Conservation (phyloP, 1,284 basidiomycete species). For the Papiliotrema laurentii region DNA sequence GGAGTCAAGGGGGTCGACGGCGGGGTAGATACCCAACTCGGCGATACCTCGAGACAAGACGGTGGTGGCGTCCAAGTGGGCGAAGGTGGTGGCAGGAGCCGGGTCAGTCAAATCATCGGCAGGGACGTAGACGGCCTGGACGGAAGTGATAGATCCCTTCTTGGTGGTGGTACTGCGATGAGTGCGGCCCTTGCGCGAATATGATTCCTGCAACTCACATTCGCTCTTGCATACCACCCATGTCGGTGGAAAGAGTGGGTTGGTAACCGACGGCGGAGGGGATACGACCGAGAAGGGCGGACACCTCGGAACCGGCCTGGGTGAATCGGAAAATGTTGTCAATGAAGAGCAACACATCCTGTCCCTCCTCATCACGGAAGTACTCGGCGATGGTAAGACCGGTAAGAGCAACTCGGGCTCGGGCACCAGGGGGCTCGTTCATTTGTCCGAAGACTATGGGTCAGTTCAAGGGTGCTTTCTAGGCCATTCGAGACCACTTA, state of each 20-base stretch:
- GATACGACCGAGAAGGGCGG: slow-evolving; percentile 98
- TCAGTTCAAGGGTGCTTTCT: neutral
- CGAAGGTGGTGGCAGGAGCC: slow-evolving; percentile 97
- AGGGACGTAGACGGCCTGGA: slow-evolving; percentile 99
- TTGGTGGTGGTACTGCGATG: slow-evolving; percentile 83
- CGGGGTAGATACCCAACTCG: slow-evolving; percentile 99
- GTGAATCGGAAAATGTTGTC: slow-evolving; percentile 99
- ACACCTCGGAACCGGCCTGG: slow-evolving; percentile 99
- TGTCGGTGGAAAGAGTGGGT: slow-evolving; percentile 97
- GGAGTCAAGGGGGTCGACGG: slow-evolving; percentile 97
- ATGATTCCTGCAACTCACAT: slow-evolving; percentile 56
- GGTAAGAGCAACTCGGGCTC: slow-evolving; percentile 98
- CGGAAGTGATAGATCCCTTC: slow-evolving; percentile 99
- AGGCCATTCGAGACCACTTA: slow-evolving; percentile 6
- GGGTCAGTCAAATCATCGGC: slow-evolving; percentile 99
- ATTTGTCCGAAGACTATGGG: slow-evolving; percentile 92
- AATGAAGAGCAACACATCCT: slow-evolving; percentile 99
- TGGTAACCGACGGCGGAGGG: slow-evolving; percentile 99
- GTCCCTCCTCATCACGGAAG: slow-evolving; percentile 99
- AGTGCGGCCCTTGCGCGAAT: no score
- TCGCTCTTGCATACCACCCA: slow-evolving; percentile 99
- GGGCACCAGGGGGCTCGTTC: slow-evolving; percentile 99
- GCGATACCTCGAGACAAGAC: slow-evolving; percentile 98
- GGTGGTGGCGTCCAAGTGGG: slow-evolving; percentile 99
- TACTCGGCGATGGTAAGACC: slow-evolving; percentile 99